phyloP scores from a whole-genome alignment of 2,329 filamentous ascomycete species.

The Delphinella strobiligena region DNA sequence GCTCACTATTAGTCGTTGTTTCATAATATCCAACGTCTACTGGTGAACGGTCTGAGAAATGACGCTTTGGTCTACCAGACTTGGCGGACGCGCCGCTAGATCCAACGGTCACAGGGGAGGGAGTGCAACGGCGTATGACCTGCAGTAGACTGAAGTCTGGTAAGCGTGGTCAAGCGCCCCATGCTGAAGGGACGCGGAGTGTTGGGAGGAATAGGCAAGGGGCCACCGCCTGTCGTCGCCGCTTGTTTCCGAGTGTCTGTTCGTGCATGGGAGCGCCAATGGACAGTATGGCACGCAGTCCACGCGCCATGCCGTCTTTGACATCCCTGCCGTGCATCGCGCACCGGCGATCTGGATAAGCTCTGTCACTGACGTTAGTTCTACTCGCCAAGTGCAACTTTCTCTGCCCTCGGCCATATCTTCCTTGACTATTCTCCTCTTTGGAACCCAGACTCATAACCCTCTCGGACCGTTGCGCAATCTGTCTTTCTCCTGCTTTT shows the following conservation, averaged over 20 bases:
- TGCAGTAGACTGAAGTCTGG: constrained; percentile 3
- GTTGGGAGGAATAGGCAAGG: not conserved
- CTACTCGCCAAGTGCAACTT: constrained; percentile 6
- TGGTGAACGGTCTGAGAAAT: constrained; percentile 1
- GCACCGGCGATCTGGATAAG: constrained; percentile 27
- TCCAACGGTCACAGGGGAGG: constrained; percentile 2
- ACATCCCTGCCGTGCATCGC: constrained; percentile 10
- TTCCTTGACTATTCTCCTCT: constrained; percentile 4
- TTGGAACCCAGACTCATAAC: constrained; percentile 4
- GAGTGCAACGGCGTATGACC: constrained; percentile 7
- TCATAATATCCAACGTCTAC: constrained; percentile 4
- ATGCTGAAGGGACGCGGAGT: constrained; percentile 1
- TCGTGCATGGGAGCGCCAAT: not conserved
- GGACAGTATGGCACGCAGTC: constrained; percentile 1
- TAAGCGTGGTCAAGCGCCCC: not conserved
- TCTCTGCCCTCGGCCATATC: constrained; percentile 2
- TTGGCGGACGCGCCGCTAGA: constrained; percentile 1
- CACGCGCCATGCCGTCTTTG: constrained; percentile 6
- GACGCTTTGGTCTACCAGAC: constrained; percentile 5
- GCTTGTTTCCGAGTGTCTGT: not conserved
- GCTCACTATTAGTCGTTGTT: not conserved
- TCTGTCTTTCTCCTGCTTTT: constrained; percentile 9
- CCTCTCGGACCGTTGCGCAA: constrained; percentile 4
- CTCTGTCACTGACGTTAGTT: constrained; percentile 10
- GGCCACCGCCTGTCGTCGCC: not conserved